Percentiles rank a stretch among this genome's conserved stretches.
Evolutionary conservation across 768 basidiomycete genomes (phyloP).

Genomic region (Coprinellus aureogranulatus): DNA sequence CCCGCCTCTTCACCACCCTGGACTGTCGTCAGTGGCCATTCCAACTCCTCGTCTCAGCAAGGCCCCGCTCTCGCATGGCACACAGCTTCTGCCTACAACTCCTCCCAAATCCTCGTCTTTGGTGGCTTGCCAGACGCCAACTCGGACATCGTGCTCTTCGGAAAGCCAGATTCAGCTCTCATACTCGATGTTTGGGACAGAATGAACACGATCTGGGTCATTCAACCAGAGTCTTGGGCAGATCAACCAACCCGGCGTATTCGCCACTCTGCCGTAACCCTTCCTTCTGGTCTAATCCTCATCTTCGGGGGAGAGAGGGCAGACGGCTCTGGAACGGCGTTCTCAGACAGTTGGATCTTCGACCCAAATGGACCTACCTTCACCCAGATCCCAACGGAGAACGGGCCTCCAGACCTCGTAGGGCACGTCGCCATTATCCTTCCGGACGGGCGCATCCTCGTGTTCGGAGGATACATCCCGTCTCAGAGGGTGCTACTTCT

Average conservation of each 20-base stretch:
- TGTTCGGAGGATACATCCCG: conserved; percentile 70
- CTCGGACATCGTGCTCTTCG: conserved; percentile 49
- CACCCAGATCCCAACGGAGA: conserved; percentile 48
- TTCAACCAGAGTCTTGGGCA: conserved; percentile 53
- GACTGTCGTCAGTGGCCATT: conserved; percentile 51
- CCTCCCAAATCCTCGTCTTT: conserved; percentile 57
- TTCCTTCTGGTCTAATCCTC: conserved; percentile 51
- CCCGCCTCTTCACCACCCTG: conserved; percentile 64
- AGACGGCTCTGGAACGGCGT: conserved; percentile 70
- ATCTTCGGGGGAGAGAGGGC: conserved; percentile 78
- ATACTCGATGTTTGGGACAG: conserved; percentile 46
- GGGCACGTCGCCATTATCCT: conserved; percentile 75
- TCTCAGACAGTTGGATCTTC: conserved; percentile 67
- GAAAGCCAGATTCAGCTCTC: conserved; percentile 60
- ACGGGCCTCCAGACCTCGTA: conserved; percentile 64
- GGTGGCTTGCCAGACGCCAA: conserved; percentile 73
- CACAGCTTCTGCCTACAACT: conserved; percentile 65
- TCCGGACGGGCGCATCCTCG: conserved; percentile 62
- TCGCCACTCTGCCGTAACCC: conserved; percentile 63
- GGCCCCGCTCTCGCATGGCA: conserved; percentile 78
- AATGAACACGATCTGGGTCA: conserved; percentile 42
- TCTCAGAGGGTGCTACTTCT: conserved; percentile 48
- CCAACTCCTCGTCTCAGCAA: conserved; percentile 42
- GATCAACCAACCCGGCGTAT: conserved; percentile 72
- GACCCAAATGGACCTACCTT: conserved; percentile 50